Percentiles rank a stretch among this genome's conserved stretches.
These are phyloP conservation scores for Sedum album DNA, from an alignment of 164 flowering plant species.

Conservation along the genomic window DNA sequence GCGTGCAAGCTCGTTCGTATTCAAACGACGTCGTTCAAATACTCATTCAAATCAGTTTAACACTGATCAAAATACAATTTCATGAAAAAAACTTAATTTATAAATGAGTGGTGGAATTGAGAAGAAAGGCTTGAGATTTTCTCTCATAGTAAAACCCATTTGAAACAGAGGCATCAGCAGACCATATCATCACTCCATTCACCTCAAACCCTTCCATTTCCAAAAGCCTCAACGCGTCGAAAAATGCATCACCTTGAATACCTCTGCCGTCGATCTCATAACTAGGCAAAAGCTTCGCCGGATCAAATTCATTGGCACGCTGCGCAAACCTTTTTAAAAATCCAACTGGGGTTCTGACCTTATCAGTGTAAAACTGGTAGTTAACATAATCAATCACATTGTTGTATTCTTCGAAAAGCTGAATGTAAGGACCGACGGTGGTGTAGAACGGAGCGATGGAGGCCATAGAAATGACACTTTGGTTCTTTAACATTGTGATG, in stretches of 20 bases:
- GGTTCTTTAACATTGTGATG: conserved; percentile 40
- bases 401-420: conserved; percentile 29
- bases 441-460: conserved; percentile 47
- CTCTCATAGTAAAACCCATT: conserved; percentile 43
- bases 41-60: no score
- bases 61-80: no score
- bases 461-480: conserved; percentile 44
- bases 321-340: conserved; percentile 29
- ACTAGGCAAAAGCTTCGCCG: conserved; percentile 39
- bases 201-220: conserved; percentile 34
- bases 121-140: conserved; percentile 46
- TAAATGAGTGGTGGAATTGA: conserved; percentile 31
- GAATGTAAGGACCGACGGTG: conserved; percentile 31
- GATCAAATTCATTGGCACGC: conserved; percentile 27
- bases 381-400: conserved; percentile 53
- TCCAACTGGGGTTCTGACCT: conserved; percentile 25
- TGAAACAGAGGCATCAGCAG: conserved; percentile 50
- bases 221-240: conserved; percentile 38
- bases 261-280: conserved; percentile 59
- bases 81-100: no score
- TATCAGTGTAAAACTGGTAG: conserved; percentile 60
- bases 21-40: no score
- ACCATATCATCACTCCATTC: conserved; percentile 62
- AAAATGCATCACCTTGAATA: conserved; percentile 70
- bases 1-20: no score